A percentile compares a stretch with the other conserved stretches of the same genome.
These are phyloP conservation scores for Phytophthora constricta DNA, from an alignment of 352 stramenopile genomes.

Conservation along the genomic window DNA sequence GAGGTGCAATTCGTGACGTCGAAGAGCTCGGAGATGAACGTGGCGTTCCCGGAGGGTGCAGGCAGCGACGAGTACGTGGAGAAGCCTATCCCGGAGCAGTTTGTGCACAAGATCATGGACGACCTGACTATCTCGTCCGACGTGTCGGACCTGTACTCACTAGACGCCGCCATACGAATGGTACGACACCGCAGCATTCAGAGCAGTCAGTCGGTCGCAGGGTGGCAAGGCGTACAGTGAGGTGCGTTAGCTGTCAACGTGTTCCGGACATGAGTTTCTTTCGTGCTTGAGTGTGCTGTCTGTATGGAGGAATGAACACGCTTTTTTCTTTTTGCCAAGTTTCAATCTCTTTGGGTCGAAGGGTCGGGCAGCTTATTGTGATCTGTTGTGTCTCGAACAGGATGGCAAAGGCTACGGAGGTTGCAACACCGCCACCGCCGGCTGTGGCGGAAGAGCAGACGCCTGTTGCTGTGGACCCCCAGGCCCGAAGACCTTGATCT, in stretches of 20 bases:
- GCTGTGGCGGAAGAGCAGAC: conserved; percentile 23
- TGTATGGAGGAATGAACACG: conserved; percentile 26
- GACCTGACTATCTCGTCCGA: conserved; percentile 89
- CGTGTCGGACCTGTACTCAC: conserved; percentile 96
- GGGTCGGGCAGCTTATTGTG: conserved; percentile 17
- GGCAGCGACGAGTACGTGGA: conserved; percentile 94
- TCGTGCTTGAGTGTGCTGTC: conserved; percentile 16
- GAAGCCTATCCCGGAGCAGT: conserved; percentile 97
- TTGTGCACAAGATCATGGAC: conserved; percentile 93
- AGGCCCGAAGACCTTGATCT: conserved; percentile 32
- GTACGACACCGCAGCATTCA: background rate
- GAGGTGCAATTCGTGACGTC: conserved; percentile 94
- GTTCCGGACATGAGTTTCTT: conserved; percentile 9
- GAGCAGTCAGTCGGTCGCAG: background rate
- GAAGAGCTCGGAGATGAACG: conserved; percentile 98
- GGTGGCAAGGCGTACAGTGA: background rate
- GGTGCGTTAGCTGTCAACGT: conserved; percentile 3
- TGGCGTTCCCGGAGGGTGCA: conserved; percentile 91
- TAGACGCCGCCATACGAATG: conserved; percentile 37
- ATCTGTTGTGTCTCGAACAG: background rate
- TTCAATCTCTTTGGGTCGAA: conserved; percentile 37
- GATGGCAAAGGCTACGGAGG: conserved; percentile 28
- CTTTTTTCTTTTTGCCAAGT: conserved; percentile 22
- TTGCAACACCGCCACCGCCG: conserved; percentile 5
- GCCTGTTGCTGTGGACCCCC: conserved; percentile 14